Conservation (phyloP, 192 early-diverging fungal species). For the Umbelopsis sp. region DNA sequence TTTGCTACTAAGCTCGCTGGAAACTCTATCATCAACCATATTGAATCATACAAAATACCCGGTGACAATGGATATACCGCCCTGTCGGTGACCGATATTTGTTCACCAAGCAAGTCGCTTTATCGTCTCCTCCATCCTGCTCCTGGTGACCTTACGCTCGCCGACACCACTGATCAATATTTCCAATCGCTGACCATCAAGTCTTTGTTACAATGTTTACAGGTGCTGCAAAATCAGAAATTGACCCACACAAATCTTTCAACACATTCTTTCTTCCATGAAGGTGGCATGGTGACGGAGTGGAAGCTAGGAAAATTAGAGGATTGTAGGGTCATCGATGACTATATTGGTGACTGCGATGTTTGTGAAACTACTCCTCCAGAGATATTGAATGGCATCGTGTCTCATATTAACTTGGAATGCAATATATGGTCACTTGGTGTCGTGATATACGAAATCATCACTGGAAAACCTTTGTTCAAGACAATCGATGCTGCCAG, state of each 20-base stretch:
- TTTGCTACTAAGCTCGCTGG: background rate
- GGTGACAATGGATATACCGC: background rate
- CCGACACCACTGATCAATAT: background rate
- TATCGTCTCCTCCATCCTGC: background rate
- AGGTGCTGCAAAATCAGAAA: background rate
- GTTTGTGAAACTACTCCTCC: background rate
- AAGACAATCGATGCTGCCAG: background rate
- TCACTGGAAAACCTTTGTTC: background rate
- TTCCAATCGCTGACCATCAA: conserved; percentile 8
- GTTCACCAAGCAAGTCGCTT: background rate
- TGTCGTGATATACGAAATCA: background rate
- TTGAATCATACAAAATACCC: background rate
- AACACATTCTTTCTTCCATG: background rate
- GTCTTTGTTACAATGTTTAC: background rate
- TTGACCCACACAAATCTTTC: background rate
- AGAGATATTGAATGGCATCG: background rate
- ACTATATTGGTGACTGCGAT: background rate
- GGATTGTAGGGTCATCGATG: background rate
- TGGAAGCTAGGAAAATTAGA: conserved; percentile 7
- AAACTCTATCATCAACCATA: background rate
- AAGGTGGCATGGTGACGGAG: background rate
- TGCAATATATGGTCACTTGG: background rate
- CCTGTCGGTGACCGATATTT: background rate
- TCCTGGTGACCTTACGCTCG: background rate
- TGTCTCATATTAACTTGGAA: background rate